These are phyloP conservation scores for Pichia rugopelliculosa DNA, from an alignment of 805 yeast genomes.

Conservation along the genomic window DNA sequence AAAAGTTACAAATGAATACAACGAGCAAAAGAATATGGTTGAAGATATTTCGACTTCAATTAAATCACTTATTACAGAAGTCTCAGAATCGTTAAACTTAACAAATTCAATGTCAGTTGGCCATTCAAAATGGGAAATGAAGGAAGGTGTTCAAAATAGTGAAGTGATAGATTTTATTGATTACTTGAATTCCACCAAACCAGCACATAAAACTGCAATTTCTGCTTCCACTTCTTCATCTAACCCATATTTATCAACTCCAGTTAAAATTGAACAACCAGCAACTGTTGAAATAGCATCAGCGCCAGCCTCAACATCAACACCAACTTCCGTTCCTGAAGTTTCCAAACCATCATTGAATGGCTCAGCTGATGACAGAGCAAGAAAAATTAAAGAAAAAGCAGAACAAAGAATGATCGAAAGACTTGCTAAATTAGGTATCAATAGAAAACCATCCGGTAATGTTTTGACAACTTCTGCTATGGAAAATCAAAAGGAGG, in stretches of 20 bases:
- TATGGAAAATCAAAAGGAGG: slow-evolving; percentile 4
- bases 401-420: slow-evolving; percentile 79
- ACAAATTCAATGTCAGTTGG: slow-evolving; percentile 37
- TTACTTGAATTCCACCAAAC: slow-evolving; percentile 37
- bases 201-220: slow-evolving; percentile 11
- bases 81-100: slow-evolving; percentile 26
- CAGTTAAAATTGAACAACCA: not conserved
- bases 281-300: not conserved
- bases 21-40: slow-evolving; percentile 51
- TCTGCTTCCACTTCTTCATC: not conserved
- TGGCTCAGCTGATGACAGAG: slow-evolving; percentile 51
- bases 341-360: not conserved
- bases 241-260: slow-evolving; percentile 5
- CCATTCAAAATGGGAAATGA: slow-evolving; percentile 71
- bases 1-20: slow-evolving; percentile 45
- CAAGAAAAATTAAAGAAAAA: slow-evolving; percentile 77
- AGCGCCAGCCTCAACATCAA: not conserved
- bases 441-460: slow-evolving; percentile 22
- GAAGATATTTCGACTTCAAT: slow-evolving; percentile 69
- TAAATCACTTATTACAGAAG: slow-evolving; percentile 43
- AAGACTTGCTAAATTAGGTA: slow-evolving; percentile 73
- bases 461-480: slow-evolving; percentile 4
- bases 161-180: slow-evolving; percentile 56
- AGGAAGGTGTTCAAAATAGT: slow-evolving; percentile 62
- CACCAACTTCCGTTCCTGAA: not conserved